A percentile compares a stretch with the other conserved stretches of the same genome.
These are phyloP conservation scores for Ampelocalamus luodianensis DNA, from an alignment of 176 grass and related monocot genomes.

Conservation along the genomic window DNA sequence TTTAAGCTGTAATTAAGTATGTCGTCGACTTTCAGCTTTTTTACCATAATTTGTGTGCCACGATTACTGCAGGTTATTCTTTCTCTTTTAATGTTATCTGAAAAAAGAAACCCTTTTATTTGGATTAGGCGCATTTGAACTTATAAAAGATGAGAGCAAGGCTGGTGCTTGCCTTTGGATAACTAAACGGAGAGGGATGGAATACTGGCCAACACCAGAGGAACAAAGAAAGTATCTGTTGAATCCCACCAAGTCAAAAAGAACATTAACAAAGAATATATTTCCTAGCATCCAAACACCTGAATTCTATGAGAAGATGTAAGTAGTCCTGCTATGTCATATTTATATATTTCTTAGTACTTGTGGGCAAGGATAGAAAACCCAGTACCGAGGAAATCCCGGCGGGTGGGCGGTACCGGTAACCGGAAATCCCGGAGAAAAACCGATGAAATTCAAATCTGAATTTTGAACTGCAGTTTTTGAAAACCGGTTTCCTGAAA, in stretches of 20 bases:
- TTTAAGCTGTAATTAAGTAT: conserved; percentile 5
- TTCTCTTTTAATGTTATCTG: conserved; percentile 27
- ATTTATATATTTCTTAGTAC: conserved; percentile 17
- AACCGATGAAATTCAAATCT: no score
- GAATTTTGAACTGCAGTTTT: no score
- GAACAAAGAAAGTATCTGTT: conserved; percentile 71
- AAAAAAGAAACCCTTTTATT: neutral
- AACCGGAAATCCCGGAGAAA: no score
- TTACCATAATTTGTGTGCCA: neutral
- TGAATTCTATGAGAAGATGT: conserved; percentile 91
- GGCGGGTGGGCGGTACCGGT: no score
- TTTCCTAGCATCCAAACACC: conserved; percentile 65
- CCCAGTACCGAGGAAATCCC: no score
- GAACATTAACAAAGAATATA: conserved; percentile 51
- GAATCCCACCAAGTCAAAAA: conserved; percentile 56
- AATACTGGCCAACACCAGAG: conserved; percentile 84
- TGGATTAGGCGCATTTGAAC: conserved; percentile 74
- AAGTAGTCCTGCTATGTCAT: conserved; percentile 45
- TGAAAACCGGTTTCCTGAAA: no score
- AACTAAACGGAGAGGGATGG: conserved; percentile 80
- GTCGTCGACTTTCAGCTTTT: neutral
- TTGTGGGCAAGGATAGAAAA: no score
- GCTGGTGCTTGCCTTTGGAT: conserved; percentile 97
- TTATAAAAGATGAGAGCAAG: conserved; percentile 93
- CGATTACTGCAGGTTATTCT: neutral